These are phyloP conservation scores for Hypoxylon sp. DNA, from an alignment of 2,329 filamentous ascomycete genomes.

Conservation along the genomic window DNA sequence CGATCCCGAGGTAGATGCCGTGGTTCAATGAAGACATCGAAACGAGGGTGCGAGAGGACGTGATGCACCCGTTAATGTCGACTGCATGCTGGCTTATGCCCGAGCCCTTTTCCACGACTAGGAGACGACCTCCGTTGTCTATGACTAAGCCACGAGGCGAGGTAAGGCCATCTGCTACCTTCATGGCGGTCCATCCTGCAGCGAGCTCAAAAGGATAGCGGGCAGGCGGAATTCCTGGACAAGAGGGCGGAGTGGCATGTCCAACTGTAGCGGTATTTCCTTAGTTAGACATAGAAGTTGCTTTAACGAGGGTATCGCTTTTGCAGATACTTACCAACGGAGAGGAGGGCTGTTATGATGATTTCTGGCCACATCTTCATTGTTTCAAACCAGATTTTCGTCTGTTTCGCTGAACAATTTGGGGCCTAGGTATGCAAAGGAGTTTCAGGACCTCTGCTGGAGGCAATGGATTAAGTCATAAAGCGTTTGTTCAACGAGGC, in stretches of 20 bases:
- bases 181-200: slow-evolving; percentile 44
- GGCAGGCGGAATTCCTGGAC: slow-evolving; percentile 33
- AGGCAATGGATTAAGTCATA: background rate
- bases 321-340: slow-evolving; percentile 14
- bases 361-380: slow-evolving; percentile 6
- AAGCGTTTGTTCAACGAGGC: background rate
- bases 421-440: background rate
- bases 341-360: background rate
- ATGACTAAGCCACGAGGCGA: slow-evolving; percentile 46
- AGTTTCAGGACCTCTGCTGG: background rate
- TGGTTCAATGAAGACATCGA: slow-evolving; percentile 55
- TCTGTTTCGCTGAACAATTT: background rate
- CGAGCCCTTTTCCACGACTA: slow-evolving; percentile 45
- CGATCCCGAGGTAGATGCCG: slow-evolving; percentile 55
- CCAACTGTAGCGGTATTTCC: slow-evolving; percentile 4
- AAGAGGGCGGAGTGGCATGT: slow-evolving; percentile 30
- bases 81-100: slow-evolving; percentile 49
- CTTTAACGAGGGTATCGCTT: background rate
- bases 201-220: slow-evolving; percentile 42
- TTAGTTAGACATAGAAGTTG: background rate
- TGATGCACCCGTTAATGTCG: slow-evolving; percentile 47
- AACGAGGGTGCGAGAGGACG: slow-evolving; percentile 40
- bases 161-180: slow-evolving; percentile 45
- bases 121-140: slow-evolving; percentile 46
- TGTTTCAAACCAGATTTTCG: background rate